phyloP scores from a whole-genome alignment of 805 yeast species.

The Teunomyces gatunensis region DNA sequence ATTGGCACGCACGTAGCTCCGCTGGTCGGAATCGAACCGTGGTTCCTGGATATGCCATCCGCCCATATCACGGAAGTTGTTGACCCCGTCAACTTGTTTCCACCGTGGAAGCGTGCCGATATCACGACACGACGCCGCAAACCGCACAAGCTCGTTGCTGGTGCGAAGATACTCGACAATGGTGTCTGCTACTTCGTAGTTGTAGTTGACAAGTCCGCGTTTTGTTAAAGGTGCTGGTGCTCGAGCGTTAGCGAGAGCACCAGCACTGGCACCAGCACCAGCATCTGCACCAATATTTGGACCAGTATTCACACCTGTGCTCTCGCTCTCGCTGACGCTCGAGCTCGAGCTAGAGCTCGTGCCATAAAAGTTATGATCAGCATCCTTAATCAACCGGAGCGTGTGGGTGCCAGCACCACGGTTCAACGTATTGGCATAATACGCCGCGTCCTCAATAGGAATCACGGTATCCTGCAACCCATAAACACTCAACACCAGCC shows the following conservation, averaged over 20 bases:
- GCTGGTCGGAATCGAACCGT: slow-evolving; percentile 15
- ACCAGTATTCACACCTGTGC: too few relatives aligned
- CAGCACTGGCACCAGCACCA: too few relatives aligned
- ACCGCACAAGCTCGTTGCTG: slow-evolving; percentile 52
- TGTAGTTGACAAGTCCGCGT: slow-evolving; percentile 55
- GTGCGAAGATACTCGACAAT: slow-evolving; percentile 50
- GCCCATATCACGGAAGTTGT: slow-evolving; percentile 78
- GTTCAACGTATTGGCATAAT: slow-evolving; percentile 55
- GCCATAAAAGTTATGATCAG: slow-evolving; percentile 83
- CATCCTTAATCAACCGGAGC: slow-evolving; percentile 57
- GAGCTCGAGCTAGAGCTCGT: neutral
- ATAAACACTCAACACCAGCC: slow-evolving; percentile 63
- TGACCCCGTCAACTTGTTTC: slow-evolving; percentile 63
- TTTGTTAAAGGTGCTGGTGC: slow-evolving; percentile 7
- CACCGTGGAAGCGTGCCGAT: slow-evolving; percentile 52
- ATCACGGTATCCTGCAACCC: slow-evolving; percentile 68
- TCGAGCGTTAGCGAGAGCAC: too few relatives aligned
- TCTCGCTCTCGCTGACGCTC: too few relatives aligned
- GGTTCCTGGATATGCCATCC: slow-evolving; percentile 56
- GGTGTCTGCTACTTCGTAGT: slow-evolving; percentile 46
- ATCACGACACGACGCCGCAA: slow-evolving; percentile 33
- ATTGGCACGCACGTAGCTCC: slow-evolving; percentile 49
- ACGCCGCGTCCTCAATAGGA: slow-evolving; percentile 60
- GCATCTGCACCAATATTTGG: too few relatives aligned
- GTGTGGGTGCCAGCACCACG: slow-evolving; percentile 49